Percentiles rank a stretch among this genome's conserved stretches.
phyloP scores from a whole-genome alignment of 306 rosid species.

The Senna tora region DNA sequence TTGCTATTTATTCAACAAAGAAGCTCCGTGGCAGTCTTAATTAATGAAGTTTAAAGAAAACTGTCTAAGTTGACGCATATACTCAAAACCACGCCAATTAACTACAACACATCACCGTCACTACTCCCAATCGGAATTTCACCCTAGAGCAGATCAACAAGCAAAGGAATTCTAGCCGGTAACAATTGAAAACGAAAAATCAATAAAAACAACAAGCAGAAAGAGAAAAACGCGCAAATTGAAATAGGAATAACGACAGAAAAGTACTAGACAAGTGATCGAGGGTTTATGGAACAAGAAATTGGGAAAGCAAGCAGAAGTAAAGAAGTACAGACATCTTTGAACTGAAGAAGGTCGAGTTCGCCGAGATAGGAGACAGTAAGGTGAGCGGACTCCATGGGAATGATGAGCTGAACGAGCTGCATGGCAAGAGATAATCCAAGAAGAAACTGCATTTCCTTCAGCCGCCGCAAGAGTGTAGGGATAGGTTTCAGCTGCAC shows the following conservation, averaged over 20 bases:
- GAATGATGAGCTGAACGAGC: constrained; percentile 93
- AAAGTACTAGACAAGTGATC: neutral
- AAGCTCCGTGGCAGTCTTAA: constrained; percentile 7
- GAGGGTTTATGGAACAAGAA: constrained; percentile 40
- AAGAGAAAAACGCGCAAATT: constrained; percentile 27
- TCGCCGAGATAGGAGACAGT: constrained; percentile 95
- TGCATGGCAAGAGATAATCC: too few species aligned
- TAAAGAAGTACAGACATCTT: constrained; percentile 58
- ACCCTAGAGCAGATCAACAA: constrained; percentile 30
- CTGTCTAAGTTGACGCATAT: neutral
- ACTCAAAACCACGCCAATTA: constrained; percentile 7
- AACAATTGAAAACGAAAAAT: constrained; percentile 13
- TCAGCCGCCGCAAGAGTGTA: too few species aligned
- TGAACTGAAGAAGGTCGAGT: constrained; percentile 89
- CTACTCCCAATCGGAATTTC: constrained; percentile 17
- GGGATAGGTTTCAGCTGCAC: too few species aligned
- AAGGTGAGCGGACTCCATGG: constrained; percentile 88
- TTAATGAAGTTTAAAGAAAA: constrained; percentile 25
- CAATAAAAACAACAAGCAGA: neutral
- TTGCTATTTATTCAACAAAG: neutral
- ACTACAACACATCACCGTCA: constrained; percentile 4
- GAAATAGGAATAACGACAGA: constrained; percentile 1
- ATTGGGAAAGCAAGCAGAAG: constrained; percentile 1
- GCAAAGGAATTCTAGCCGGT: neutral
- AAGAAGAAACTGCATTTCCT: too few species aligned